Percentiles rank a stretch among this genome's conserved stretches.
These are phyloP conservation scores for Leccinum proliferum DNA, from an alignment of 1,284 basidiomycete genomes.

Conservation along the genomic window DNA sequence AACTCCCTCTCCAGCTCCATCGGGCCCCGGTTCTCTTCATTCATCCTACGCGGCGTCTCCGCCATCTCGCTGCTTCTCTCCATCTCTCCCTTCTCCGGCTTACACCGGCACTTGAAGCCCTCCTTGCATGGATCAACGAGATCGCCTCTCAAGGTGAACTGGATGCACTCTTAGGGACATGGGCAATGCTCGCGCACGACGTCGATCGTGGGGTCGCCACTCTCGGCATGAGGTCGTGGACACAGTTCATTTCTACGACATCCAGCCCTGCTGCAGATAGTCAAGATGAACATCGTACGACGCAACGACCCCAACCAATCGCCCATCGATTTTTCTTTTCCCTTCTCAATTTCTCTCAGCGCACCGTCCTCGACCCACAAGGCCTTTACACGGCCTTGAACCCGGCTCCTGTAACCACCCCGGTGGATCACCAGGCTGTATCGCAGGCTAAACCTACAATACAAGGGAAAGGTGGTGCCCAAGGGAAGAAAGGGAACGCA, in stretches of 20 bases:
- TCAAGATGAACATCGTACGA: conserved; percentile 10
- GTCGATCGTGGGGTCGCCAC: conserved; percentile 59
- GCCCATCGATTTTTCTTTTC: conserved; percentile 25
- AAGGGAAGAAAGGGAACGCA: conserved; percentile 18
- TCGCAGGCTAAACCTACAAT: conserved; percentile 1
- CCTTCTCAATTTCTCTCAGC: conserved; percentile 47
- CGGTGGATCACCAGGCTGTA: not conserved
- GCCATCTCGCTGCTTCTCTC: conserved; percentile 62
- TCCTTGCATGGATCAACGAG: conserved; percentile 59
- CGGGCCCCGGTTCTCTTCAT: conserved; percentile 80
- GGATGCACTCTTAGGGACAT: conserved; percentile 75
- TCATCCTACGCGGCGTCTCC: conserved; percentile 77
- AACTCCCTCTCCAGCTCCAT: conserved; percentile 55
- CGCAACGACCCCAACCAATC: conserved; percentile 8
- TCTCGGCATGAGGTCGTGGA: conserved; percentile 53
- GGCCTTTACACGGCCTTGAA: conserved; percentile 66
- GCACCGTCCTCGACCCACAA: conserved; percentile 60
- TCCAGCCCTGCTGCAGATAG: conserved; percentile 16
- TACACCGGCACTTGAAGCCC: conserved; percentile 40
- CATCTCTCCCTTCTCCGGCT: conserved; percentile 67
- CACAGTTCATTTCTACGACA: conserved; percentile 31
- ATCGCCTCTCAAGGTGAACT: conserved; percentile 48
- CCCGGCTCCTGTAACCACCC: conserved; percentile 43
- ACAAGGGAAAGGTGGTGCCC: conserved; percentile 9
- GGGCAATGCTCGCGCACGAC: conserved; percentile 74